phyloP scores from a whole-genome alignment of 2,329 filamentous ascomycete species.

The Neofusicoccum parvum region DNA sequence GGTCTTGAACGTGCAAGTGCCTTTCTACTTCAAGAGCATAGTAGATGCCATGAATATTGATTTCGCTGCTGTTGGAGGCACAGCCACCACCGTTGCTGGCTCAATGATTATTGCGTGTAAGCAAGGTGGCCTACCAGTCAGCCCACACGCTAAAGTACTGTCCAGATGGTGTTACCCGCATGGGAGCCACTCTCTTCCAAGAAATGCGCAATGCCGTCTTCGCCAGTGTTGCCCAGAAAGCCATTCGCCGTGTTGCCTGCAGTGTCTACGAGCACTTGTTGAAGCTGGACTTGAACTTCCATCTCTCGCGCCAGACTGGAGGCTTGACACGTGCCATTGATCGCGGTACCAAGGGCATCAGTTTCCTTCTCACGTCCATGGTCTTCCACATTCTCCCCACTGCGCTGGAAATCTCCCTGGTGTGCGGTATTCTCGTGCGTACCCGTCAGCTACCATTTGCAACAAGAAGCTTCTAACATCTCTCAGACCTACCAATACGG shows the following conservation, averaged over 20 bases:
- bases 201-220: conserved; percentile 96
- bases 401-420: conserved; percentile 88
- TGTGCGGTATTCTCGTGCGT: conserved; percentile 82
- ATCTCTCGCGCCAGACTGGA: conserved; percentile 91
- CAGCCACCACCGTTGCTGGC: conserved; percentile 83
- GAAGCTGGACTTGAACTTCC: conserved; percentile 87
- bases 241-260: conserved; percentile 85
- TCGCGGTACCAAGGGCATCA: conserved; percentile 96
- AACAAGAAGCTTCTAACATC: conserved; percentile 1
- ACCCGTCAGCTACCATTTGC: not conserved
- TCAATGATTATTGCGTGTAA: conserved; percentile 87
- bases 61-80: conserved; percentile 81
- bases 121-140: conserved; percentile 26
- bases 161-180: conserved; percentile 77
- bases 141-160: conserved; percentile 25
- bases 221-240: conserved; percentile 94
- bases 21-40: conserved; percentile 98
- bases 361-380: conserved; percentile 96
- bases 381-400: conserved; percentile 96
- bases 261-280: conserved; percentile 93
- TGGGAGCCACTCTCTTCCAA: conserved; percentile 87
- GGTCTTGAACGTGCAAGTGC: conserved; percentile 93
- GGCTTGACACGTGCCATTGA: conserved; percentile 93
- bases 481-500: conserved; percentile 87
- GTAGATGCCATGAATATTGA: conserved; percentile 98